Evolutionary conservation across 2,329 filamentous ascomycete genomes (phyloP), one percentile per base, ranked within the genome.

Genomic region (Aureobasidium sp.): DNA sequence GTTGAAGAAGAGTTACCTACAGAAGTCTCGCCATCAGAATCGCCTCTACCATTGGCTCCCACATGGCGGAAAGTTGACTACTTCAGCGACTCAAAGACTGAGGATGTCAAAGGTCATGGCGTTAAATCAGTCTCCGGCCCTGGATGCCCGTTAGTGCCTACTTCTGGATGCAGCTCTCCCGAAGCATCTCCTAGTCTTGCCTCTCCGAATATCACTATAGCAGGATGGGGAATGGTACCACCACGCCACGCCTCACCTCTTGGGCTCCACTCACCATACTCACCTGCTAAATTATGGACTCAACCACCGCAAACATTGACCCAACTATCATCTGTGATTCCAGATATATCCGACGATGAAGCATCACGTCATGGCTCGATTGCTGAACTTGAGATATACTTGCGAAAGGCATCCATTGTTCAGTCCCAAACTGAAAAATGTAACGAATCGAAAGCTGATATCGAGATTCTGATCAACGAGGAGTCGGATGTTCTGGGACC

Each of bases 21-120:
- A 3, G 57, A 42, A 13, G 7, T 2, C 15, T 59, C 45, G 10
- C 44, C 44, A 29, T 50, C 42, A 29, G 30, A 27, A 10, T 32
- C 36, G 30, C 25, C 55, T 15, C 9, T 29, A 25, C 16, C 7
- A 16, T 32, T 34, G n/a, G 3, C 42, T 10, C 53, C 41, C 11
- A 9, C 11, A 41, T 59, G 57, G 57, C 44, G 57, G 7, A 36
- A 59, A 8, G 45, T 59, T 16, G 57, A 59, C 29, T 59, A 50
- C 36, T 44, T 39, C 29, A 16, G 10, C 11, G 25, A 41, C 2
- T 7, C 27, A 27, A 36, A 32, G 15, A 15, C 3, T 8, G 1
- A 9, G 16, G 42, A 42, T 7, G 6, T 34, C 5, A 30, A 36
- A 5, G 41, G 25, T 5, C 45, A 41, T n/a, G 57, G 37, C 30